Evolutionary conservation across 306 rosid species (phyloP).

Genomic region (Glycine latifolia): DNA sequence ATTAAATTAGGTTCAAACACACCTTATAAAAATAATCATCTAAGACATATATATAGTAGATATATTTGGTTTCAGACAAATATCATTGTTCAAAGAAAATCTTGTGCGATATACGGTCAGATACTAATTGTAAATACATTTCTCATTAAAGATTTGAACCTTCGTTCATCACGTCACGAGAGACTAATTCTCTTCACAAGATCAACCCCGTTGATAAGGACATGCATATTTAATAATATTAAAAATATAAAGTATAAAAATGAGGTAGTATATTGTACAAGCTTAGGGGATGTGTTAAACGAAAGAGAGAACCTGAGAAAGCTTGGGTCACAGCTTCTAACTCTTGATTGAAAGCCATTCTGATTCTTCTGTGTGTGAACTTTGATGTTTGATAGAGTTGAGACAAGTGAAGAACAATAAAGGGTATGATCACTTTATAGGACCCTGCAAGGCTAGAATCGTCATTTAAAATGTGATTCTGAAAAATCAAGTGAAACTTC

Average conservation of each 20-base stretch:
- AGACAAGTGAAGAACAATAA: slow-evolving; percentile 8
- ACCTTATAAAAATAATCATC: too few relatives aligned
- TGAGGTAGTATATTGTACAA: too few relatives aligned
- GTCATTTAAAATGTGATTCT: slow-evolving; percentile 43
- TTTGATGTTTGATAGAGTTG: slow-evolving; percentile 13
- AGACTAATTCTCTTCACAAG: too few relatives aligned
- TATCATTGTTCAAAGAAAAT: too few relatives aligned
- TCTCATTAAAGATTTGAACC: too few relatives aligned
- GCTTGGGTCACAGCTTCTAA: slow-evolving; percentile 72
- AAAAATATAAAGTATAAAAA: background rate
- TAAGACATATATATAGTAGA: background rate
- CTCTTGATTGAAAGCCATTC: slow-evolving; percentile 68
- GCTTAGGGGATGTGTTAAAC: background rate
- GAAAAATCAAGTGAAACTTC: background rate
- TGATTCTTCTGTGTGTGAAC: background rate
- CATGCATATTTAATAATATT: background rate
- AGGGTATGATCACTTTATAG: slow-evolving; percentile 36
- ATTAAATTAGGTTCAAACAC: too few relatives aligned
- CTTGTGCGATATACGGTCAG: too few relatives aligned
- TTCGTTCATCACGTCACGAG: too few relatives aligned
- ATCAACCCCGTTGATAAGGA: background rate
- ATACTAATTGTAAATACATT: too few relatives aligned
- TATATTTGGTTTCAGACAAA: too few relatives aligned
- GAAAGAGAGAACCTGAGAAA: slow-evolving; percentile 70
- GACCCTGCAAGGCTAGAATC: slow-evolving; percentile 41